Base-by-base conservation (phyloP, 345 rosid species). In the Draba incana region DNA sequence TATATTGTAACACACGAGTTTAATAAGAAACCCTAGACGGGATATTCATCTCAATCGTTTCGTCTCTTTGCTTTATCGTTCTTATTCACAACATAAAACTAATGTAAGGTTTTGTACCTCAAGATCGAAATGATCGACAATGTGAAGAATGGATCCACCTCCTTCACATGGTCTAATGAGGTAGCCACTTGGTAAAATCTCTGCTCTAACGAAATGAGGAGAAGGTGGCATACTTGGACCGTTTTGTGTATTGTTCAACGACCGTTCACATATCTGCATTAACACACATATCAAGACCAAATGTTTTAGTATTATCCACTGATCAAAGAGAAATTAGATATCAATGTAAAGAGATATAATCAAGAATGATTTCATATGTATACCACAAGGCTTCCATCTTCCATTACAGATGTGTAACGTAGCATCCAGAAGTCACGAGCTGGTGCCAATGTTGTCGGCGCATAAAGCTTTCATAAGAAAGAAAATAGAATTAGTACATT, bases 301-400 rank as follows among this genome's bases (percentile, higher is more conserved):
- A 35, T 66, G 9, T 4, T 6, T 47, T 11, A 62, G 42, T 23
- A 46, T 61, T 33, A 61, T 20, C 10, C 0, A 54, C 12, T 47
- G 24, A 31, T 31, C 45, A 1, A 48, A 48, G 25, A 48, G 4
- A 55, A 20, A 39, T 20, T 20, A 55, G n/a, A 46, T 31, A 56
- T 31, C 10, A 20, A 42, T 49, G 35, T 13, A 6, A 16, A 27
- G 14, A 46, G 14, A 39, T 20, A 14, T 62, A 49, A 50, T 2
- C 38, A 33, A 28, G 38, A 42, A 64, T 57, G 51, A 1, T 57
- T 42, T 61, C 28, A 56, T 77, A 12, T 33, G 54, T 62, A 44
- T 83, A 93, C 98, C 97, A 91, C 97, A 65, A 94, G 96, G 68
- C 97, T 94, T 57, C 99, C 99, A 69, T 94, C 99, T 79, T 94